Evolutionary conservation across 805 yeast genomes (phyloP), one percentile per base, ranked within the genome.

Genomic region (Candida wancherniae): DNA sequence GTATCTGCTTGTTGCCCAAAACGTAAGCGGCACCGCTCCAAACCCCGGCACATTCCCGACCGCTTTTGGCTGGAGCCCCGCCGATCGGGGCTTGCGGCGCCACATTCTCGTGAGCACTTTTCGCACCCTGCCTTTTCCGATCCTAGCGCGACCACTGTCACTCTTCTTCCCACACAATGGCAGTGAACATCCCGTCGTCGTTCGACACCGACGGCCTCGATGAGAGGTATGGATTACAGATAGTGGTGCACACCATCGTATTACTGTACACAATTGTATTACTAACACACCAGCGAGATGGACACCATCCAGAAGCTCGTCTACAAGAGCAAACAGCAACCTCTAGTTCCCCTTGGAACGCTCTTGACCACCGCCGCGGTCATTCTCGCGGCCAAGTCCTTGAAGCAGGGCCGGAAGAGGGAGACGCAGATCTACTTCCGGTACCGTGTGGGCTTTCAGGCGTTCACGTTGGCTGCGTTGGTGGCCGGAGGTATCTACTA

Each of bases 381-480:
- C 19, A 60, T 72, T 0, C 61, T 87, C 42, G 94, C 96, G 3
- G 87, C 86, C 3, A 71, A 73, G 42, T 83, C 88, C 15, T 66
- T 87, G 39, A 71, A 80, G 45, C 63, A 67, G 18, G 95, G 96
- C 15, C 77, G 85, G 45, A 72, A 78, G 39, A 63, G 67, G 25
- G 76, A 75, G 33, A 94, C 96, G 0, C 95, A 88, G 59, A 72
- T 73, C 28, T 87, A 84, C 76, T 88, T 85, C 67, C 71, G 90
- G 46, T 84, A 86, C 76, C 80, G 97, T 67, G 90, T 88, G 26
- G 92, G 75, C 0, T 69, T 86, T 46, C 97, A 88, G 59, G 85
- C 83, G 4, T 73, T 81, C 36, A 88, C 97, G 0, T 62, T 88
- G 24, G 78, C 77, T 10, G 95, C 95, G 0, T 64, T 88, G 29